These are phyloP conservation scores for Torrubiella hemipterigena DNA, from an alignment of 2,329 filamentous ascomycete species.

Conservation along the genomic window DNA sequence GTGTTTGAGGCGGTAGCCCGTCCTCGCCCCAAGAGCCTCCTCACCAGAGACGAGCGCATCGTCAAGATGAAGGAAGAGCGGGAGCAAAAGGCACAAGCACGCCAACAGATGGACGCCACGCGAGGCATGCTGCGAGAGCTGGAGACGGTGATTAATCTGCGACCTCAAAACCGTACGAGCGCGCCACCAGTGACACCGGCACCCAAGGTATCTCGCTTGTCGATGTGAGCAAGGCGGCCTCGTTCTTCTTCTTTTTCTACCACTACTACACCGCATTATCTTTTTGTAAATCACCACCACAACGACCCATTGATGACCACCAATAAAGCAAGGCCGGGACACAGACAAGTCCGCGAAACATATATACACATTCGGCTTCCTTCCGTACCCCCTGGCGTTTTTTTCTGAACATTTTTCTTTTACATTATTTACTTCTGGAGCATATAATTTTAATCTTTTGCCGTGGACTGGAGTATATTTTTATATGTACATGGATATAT, in stretches of 20 bases:
- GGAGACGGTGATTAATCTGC: constrained; percentile 68
- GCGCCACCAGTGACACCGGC: constrained; percentile 17
- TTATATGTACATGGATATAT: background rate
- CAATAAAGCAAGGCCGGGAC: no score
- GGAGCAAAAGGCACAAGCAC: constrained; percentile 55
- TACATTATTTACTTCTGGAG: background rate
- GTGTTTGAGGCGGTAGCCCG: constrained; percentile 86
- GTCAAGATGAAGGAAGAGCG: constrained; percentile 81
- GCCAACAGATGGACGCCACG: constrained; percentile 68
- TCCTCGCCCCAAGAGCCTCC: constrained; percentile 51
- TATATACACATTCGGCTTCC: no score
- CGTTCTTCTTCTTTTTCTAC: no score
- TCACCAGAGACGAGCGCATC: constrained; percentile 81
- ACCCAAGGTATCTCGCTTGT: no score
- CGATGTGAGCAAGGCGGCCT: no score
- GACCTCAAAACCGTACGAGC: constrained; percentile 28
- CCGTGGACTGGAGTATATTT: background rate
- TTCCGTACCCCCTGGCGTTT: no score
- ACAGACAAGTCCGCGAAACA: no score
- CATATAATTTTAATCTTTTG: no score
- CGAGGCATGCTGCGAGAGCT: constrained; percentile 87
- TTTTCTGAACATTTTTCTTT: constrained; percentile 2
- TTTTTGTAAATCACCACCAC: no score
- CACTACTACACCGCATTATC: no score
- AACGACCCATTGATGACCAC: no score